These are phyloP conservation scores for Tephrocybe sp. DNA, from an alignment of 768 basidiomycete genomes.

Conservation along the genomic window DNA sequence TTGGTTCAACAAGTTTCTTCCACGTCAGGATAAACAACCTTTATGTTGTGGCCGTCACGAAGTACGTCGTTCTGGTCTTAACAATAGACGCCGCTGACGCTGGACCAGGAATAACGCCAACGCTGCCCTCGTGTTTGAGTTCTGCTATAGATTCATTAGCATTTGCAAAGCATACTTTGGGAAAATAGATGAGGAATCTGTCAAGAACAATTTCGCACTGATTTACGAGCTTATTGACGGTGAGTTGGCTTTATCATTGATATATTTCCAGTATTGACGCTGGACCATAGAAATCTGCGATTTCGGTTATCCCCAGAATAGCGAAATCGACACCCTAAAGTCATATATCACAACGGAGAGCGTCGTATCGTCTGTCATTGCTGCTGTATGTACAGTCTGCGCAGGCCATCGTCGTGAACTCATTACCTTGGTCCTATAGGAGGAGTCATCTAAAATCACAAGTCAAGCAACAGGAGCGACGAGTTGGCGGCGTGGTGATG, in stretches of 20 bases:
- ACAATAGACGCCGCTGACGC: conserved; percentile 2
- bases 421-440: conserved; percentile 43
- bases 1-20: conserved; percentile 98
- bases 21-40: conserved; percentile 95
- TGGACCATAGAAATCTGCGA: conserved; percentile 78
- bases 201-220: conserved; percentile 99
- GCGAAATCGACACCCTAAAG: conserved; percentile 96
- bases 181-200: conserved; percentile 95
- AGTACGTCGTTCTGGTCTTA: conserved; percentile 46
- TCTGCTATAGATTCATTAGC: conserved; percentile 92
- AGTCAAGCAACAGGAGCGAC: conserved; percentile 95
- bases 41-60: conserved; percentile 93
- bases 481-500: conserved; percentile 92
- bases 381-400: conserved; percentile 50
- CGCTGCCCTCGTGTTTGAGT: conserved; percentile 97
- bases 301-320: conserved; percentile 99
- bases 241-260: conserved; percentile 30
- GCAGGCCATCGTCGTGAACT: not conserved
- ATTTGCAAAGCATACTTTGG: conserved; percentile 97
- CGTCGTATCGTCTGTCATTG: conserved; percentile 81
- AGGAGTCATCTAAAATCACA: conserved; percentile 96
- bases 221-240: conserved; percentile 99
- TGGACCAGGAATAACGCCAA: conserved; percentile 84
- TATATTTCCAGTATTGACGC: conserved; percentile 3
- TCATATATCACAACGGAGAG: conserved; percentile 98